These are phyloP conservation scores for Colletotrichum liaoningense DNA, from an alignment of 2,329 filamentous ascomycete species.

Conservation along the genomic window DNA sequence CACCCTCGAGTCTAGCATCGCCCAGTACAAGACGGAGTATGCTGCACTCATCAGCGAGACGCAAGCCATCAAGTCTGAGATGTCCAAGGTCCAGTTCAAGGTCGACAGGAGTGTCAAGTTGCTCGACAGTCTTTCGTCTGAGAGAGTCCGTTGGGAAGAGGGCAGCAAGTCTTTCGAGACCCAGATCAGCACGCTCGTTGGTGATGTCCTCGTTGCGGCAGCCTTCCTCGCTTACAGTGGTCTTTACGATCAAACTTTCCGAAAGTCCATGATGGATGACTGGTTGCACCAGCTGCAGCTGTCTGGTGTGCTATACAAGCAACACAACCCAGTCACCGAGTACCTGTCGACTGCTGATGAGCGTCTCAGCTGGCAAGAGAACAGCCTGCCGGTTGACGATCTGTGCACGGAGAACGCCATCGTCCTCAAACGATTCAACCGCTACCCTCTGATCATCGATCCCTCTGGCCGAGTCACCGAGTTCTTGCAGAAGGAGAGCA, in stretches of 20 bases:
- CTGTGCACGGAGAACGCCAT: conserved; percentile 99
- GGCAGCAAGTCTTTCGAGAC: conserved; percentile 98
- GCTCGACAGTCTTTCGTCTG: conserved; percentile 93
- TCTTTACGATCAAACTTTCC: conserved; percentile 97
- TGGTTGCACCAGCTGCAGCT: conserved; percentile 94
- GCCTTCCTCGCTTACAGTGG: conserved; percentile 97
- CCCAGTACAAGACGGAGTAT: conserved; percentile 95
- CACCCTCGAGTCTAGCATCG: conserved; percentile 89
- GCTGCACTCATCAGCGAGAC: conserved; percentile 96
- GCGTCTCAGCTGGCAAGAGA: conserved; percentile 92
- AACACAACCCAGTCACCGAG: conserved; percentile 93
- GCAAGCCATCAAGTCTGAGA: conserved; percentile 96
- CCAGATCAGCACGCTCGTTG: conserved; percentile 95
- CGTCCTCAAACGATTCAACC: conserved; percentile 96
- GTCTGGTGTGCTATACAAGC: conserved; percentile 94
- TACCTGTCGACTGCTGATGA: conserved; percentile 98
- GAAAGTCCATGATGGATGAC: conserved; percentile 97
- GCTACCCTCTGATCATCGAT: conserved; percentile 98
- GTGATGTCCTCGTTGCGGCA: conserved; percentile 94
- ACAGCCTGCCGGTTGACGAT: conserved; percentile 93
- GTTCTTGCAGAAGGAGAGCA: conserved; percentile 94
- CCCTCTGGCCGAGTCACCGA: conserved; percentile 95
- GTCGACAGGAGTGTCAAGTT: conserved; percentile 95
- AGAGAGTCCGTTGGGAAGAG: conserved; percentile 93
- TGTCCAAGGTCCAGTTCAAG: conserved; percentile 97